A percentile compares a stretch with the other conserved stretches of the same genome.
Conservation (phyloP, 352 stramenopile species). For the Pythium biforme region DNA sequence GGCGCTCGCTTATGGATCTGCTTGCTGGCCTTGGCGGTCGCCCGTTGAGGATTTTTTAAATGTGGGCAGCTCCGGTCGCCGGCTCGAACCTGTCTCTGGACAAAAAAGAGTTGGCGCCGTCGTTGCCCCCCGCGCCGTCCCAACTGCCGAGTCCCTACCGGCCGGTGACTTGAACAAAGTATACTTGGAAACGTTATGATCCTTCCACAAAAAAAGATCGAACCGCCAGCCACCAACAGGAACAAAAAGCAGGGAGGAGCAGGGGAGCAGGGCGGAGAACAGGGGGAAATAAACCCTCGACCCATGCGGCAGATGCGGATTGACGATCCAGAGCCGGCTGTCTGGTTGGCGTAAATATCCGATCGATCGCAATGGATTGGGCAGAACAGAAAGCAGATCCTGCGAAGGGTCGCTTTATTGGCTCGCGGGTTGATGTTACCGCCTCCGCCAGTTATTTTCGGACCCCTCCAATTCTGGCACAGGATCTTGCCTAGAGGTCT, state of each 20-base stretch:
- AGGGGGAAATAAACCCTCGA: constrained; percentile 15
- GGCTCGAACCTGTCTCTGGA: constrained; percentile 10
- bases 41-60: constrained; percentile 31
- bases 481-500: not conserved
- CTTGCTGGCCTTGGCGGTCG: not conserved
- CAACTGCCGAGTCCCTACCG: constrained; percentile 32
- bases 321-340: constrained; percentile 13
- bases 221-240: constrained; percentile 14
- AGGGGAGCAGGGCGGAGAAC: constrained; percentile 6
- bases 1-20: too few relatives aligned
- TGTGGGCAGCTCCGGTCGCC: constrained; percentile 16
- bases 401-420: constrained; percentile 25
- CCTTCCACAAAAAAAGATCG: constrained; percentile 36
- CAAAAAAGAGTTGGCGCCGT: constrained; percentile 26
- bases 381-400: constrained; percentile 15
- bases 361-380: not conserved
- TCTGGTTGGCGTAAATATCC: constrained; percentile 12
- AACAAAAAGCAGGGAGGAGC: not conserved
- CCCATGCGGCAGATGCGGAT: constrained; percentile 6
- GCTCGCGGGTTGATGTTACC: not conserved
- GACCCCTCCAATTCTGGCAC: not conserved
- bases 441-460: constrained; percentile 22
- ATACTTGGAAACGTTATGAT: constrained; percentile 36
- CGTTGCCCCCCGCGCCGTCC: too few relatives aligned
- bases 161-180: constrained; percentile 30